Evolutionary conservation across 257 asterid species (phyloP).

Genomic region (Cruciata laevipes): DNA sequence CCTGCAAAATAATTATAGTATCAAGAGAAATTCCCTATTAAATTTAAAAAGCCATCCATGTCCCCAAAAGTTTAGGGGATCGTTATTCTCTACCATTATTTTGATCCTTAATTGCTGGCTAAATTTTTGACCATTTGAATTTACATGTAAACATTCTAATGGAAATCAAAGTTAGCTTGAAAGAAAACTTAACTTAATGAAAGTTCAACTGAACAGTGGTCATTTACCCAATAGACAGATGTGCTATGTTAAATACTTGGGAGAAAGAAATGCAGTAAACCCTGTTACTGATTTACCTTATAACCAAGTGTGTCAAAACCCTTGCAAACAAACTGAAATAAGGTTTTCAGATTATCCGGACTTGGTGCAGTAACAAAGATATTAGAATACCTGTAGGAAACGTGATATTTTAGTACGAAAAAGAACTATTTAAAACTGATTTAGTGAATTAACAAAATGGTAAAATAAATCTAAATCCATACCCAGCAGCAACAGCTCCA

Average conservation of each 20-base stretch:
- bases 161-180: too few relatives aligned
- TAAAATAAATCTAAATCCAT: conserved; percentile 3
- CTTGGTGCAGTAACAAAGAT: conserved; percentile 91
- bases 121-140: not conserved
- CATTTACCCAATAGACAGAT: not conserved
- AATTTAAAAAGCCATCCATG: not conserved
- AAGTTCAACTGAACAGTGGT: not conserved
- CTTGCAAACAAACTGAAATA: conserved; percentile 81
- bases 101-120: not conserved
- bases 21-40: not conserved
- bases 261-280: too few relatives aligned
- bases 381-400: conserved; percentile 61
- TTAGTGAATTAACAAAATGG: not conserved
- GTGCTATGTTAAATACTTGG: not conserved
- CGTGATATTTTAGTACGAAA: conserved; percentile 17
- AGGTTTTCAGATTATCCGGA: conserved; percentile 84
- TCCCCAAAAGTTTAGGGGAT: not conserved
- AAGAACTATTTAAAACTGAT: not conserved
- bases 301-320: conserved; percentile 80
- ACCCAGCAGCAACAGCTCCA: conserved; percentile 97
- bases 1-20: conserved; percentile 36
- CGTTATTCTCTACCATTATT: not conserved
- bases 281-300: too few relatives aligned
- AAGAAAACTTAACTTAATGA: too few relatives aligned
- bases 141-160: not conserved